These are phyloP conservation scores for Russula compacta DNA, from an alignment of 768 basidiomycete genomes.

Conservation along the genomic window DNA sequence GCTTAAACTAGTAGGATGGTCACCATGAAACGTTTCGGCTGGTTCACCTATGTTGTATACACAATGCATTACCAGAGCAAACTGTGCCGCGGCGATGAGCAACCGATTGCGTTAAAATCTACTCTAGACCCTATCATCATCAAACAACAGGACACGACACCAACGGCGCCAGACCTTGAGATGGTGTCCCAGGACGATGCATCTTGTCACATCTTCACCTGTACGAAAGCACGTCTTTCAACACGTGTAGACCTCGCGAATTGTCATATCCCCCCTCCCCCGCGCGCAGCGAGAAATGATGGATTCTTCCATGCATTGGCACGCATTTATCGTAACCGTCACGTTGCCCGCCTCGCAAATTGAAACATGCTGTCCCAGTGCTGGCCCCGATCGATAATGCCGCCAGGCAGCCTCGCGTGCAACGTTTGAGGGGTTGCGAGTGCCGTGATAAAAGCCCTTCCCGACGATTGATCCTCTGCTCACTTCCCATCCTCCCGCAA, in stretches of 20 bases:
- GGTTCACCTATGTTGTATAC: background rate
- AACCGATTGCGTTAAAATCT: background rate
- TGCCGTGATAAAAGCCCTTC: constrained; percentile 11
- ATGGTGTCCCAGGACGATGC: background rate
- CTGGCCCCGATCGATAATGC: constrained; percentile 18
- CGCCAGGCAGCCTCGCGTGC: constrained; percentile 18
- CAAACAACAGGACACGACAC: too few species aligned
- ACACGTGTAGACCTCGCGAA: constrained; percentile 16
- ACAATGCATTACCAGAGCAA: background rate
- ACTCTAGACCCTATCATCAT: background rate
- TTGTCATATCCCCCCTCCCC: background rate
- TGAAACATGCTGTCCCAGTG: constrained; percentile 13
- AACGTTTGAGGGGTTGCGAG: background rate
- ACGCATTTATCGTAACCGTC: background rate
- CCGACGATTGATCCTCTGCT: constrained; percentile 6
- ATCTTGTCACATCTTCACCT: constrained; percentile 7
- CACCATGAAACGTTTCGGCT: background rate
- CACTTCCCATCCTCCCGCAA: constrained; percentile 1
- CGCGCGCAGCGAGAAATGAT: background rate
- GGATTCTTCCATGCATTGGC: background rate
- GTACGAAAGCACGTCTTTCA: constrained; percentile 7
- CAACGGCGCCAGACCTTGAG: background rate
- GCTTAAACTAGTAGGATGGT: background rate
- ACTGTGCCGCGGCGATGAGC: background rate
- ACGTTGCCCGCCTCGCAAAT: constrained; percentile 2